Evolutionary conservation across 768 basidiomycete species (phyloP).

Genomic region (Lactarius trivialis): DNA sequence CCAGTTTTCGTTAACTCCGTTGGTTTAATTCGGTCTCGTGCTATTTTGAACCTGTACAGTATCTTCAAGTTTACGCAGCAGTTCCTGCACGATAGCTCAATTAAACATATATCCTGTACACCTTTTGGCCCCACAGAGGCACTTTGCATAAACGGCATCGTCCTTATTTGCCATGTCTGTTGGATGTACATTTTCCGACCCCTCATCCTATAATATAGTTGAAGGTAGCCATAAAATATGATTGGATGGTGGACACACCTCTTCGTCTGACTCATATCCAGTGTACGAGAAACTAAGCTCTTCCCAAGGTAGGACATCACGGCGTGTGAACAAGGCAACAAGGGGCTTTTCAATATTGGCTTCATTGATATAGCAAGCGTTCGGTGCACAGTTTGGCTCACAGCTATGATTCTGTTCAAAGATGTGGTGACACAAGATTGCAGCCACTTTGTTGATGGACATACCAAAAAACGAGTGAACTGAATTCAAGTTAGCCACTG

Average conservation of each 20-base stretch:
- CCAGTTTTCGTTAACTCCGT: not conserved
- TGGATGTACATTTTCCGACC: not conserved
- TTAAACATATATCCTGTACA: conserved; percentile 40
- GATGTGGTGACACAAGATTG: not conserved
- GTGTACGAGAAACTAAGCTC: conserved; percentile 76
- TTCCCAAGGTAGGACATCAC: conserved; percentile 56
- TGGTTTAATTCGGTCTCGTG: not conserved
- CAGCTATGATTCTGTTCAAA: conserved; percentile 78
- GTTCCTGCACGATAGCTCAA: not conserved
- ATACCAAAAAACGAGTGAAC: conserved; percentile 88
- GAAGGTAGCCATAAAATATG: not conserved
- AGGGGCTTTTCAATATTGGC: conserved; percentile 63
- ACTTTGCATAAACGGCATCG: conserved; percentile 42
- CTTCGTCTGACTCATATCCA: conserved; percentile 41
- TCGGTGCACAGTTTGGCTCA: conserved; percentile 72
- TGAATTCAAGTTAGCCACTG: conserved; percentile 29
- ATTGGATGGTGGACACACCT: conserved; percentile 5
- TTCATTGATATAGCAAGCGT: conserved; percentile 76
- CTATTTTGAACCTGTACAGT: not conserved
- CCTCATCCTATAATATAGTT: conserved; percentile 3
- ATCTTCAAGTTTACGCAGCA: not conserved
- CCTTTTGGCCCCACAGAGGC: conserved; percentile 45
- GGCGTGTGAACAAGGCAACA: conserved; percentile 56
- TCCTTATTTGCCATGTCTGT: conserved; percentile 2
- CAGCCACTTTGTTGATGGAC: conserved; percentile 24